Base-by-base conservation (phyloP, 768 basidiomycete species). In the Lentinula detonsa region DNA sequence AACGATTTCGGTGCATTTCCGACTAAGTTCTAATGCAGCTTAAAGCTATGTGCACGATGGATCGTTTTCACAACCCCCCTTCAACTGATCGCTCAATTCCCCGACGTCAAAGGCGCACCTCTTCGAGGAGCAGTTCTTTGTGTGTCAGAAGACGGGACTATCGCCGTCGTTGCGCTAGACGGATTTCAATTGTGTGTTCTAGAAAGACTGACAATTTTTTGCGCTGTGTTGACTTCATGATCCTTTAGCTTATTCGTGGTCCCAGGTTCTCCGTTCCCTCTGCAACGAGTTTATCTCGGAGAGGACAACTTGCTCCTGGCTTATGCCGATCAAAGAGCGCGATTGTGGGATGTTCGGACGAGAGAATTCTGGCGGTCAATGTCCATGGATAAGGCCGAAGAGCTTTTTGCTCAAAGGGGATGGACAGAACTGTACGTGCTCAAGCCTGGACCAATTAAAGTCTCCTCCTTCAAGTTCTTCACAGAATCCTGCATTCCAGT, bases 331-430 rank as follows among this genome's bases (percentile, higher is more conserved):
- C 85, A 83, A 2, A 83, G 87, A 58, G 91, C 90, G 1, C 79
- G 97, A 45, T 73, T 95, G 2, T 99, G 97, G 94, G 92, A 98
- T 66, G 75, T 87, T 15, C 83, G 85, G 63, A 89, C 87, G 0
- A 81, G 82, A 60, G 95, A 97, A 66, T 88, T 98, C 65, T 83
- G 93, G 80, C 76, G 96, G 53, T 91, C 93, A 0, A 91, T 91
- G 82, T 80, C 80, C 5, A 65, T 77, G 7, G 88, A 88, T 45
- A 94, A 90, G 68, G 93, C 88, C 0, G 82, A 85, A 54, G 93
- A 93, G 53, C 76, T 93, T 60, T 66, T 96, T 4, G 70, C 69
- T 1, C 81, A 90, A 68, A 87, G 88, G 0, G 83, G 82, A 1
- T 98, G 95, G 96, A 72, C 73, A 16, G 79, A 85, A 57, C 67